phyloP scores from a whole-genome alignment of 2,329 filamentous ascomycete species.

The Calonectria hawksworthii region DNA sequence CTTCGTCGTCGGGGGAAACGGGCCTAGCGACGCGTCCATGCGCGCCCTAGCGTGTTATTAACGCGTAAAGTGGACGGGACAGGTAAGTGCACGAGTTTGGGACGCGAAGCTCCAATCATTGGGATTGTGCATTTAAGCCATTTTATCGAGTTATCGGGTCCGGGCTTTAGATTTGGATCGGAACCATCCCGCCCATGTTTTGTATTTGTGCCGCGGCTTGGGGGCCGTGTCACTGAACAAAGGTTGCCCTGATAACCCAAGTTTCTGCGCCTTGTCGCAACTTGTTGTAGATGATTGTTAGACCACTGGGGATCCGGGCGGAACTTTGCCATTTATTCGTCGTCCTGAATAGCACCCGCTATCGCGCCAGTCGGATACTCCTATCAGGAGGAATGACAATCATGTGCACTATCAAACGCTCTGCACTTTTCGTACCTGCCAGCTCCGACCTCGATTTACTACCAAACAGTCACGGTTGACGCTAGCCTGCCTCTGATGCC shows the following conservation, averaged over 20 bases:
- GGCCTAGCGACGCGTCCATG: constrained; percentile 24
- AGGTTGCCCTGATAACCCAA: background rate
- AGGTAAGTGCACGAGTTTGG: constrained; percentile 1
- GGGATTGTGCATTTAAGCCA: background rate
- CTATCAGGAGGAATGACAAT: background rate
- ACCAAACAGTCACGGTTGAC: background rate
- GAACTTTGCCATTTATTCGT: background rate
- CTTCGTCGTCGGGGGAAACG: constrained; percentile 31
- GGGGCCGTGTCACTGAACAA: background rate
- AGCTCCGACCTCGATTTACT: background rate
- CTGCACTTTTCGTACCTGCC: background rate
- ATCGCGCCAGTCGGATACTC: background rate
- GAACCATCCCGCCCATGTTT: background rate
- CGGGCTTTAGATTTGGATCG: background rate
- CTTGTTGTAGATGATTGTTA: background rate
- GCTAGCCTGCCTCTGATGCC: background rate
- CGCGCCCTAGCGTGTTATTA: constrained; percentile 11
- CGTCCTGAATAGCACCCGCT: background rate
- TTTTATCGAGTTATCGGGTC: background rate
- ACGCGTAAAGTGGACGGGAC: constrained; percentile 28
- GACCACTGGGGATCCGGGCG: background rate
- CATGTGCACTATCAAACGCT: background rate
- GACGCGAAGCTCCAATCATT: background rate
- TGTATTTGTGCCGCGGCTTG: background rate
- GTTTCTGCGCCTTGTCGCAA: background rate